Evolutionary conservation across 2,329 filamentous ascomycete species (phyloP).

Genomic region (Drechslerella dactyloides): DNA sequence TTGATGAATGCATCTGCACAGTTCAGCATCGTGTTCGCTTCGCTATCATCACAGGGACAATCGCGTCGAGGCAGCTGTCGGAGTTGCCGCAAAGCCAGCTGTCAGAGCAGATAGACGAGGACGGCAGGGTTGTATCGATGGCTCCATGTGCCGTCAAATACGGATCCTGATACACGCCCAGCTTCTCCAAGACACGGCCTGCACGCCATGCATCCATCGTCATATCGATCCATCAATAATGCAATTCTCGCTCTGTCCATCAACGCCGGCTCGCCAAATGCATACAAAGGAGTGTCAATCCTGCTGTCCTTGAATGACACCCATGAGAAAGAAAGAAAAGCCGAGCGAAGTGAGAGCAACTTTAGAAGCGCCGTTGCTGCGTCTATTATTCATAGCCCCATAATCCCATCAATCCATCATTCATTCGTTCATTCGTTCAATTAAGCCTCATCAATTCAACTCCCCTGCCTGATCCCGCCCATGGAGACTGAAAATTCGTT

Average conservation of each 20-base stretch:
- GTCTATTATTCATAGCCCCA: not conserved
- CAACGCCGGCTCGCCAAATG: constrained; percentile 7
- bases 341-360: not conserved
- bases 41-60: constrained; percentile 1
- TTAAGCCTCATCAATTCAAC: constrained; percentile 1
- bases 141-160: too few relatives aligned
- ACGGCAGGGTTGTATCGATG: too few relatives aligned
- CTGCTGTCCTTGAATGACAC: too few relatives aligned
- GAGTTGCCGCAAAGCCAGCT: not conserved
- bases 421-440: not conserved
- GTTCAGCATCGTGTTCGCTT: too few relatives aligned
- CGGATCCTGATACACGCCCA: not conserved
- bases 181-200: constrained; percentile 1
- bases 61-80: not conserved
- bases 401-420: not conserved
- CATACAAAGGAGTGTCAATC: not conserved
- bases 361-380: constrained; percentile 10
- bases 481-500: constrained; percentile 48
- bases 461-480: constrained; percentile 36
- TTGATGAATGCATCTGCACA: not conserved
- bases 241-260: not conserved
- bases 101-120: too few relatives aligned
- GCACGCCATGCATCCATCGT: not conserved
- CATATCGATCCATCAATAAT: not conserved
- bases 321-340: constrained; percentile 8